Evolutionary conservation across 169 alveolate species (phyloP).

Genomic region (Amoebophrya sp.): DNA sequence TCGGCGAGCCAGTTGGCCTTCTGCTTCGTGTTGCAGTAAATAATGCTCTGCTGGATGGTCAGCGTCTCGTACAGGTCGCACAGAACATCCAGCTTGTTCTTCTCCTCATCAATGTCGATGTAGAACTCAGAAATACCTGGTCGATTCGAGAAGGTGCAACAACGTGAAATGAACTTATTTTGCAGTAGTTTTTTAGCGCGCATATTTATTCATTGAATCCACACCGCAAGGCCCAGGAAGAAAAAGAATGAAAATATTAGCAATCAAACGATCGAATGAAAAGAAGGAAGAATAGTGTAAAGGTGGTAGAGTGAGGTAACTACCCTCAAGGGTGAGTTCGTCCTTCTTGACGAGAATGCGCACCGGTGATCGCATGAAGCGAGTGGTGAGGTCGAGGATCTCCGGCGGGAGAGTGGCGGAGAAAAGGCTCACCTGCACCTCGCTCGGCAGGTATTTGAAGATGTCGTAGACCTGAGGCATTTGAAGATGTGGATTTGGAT

Average conservation of each 20-base stretch:
- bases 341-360: constrained; percentile 90
- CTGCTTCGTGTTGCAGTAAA: constrained; percentile 87
- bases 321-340: constrained; percentile 91
- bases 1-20: constrained; percentile 61
- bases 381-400: constrained; percentile 81
- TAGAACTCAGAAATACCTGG: constrained; percentile 82
- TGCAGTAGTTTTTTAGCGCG: too few relatives aligned
- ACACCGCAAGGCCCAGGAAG: too few relatives aligned
- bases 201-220: too few relatives aligned
- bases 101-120: constrained; percentile 91
- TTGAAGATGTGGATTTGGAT: too few relatives aligned
- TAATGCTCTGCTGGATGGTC: constrained; percentile 86
- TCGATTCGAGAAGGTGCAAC: neutral
- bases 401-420: constrained; percentile 95
- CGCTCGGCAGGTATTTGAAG: constrained; percentile 57
- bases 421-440: constrained; percentile 52
- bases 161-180: neutral
- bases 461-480: constrained; percentile 65
- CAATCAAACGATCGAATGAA: too few relatives aligned
- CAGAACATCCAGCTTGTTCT: constrained; percentile 62
- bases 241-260: too few relatives aligned
- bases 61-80: constrained; percentile 77
- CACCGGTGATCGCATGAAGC: constrained; percentile 93
- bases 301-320: neutral
- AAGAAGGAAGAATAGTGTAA: neutral